A percentile compares a stretch with the other conserved stretches of the same genome.
Conservation (phyloP, 306 rosid species). For the Quercus alba region DNA sequence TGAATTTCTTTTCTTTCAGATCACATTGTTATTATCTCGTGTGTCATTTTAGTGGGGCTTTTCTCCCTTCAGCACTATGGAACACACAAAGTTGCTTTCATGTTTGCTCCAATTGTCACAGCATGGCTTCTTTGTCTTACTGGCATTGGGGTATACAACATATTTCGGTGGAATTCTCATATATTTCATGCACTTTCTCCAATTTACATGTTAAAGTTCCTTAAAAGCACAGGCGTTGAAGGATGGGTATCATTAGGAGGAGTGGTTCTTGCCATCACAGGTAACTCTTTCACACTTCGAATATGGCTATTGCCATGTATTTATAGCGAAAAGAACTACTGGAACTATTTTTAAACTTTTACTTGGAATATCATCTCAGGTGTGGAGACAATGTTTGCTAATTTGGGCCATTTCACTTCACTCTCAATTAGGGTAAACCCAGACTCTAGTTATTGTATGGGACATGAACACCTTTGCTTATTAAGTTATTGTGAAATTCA, state of each 20-base stretch:
- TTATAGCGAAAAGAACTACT: conserved; percentile 17
- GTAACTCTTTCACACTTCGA: conserved; percentile 32
- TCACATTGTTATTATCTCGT: conserved; percentile 53
- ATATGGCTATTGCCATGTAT: conserved; percentile 18
- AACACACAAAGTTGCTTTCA: conserved; percentile 68
- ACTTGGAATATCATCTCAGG: conserved; percentile 49
- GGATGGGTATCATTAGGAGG: conserved; percentile 74
- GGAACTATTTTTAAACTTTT: conserved; percentile 25
- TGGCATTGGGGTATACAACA: conserved; percentile 60
- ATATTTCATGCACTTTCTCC: conserved; percentile 62
- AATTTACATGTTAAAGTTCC: conserved; percentile 55
- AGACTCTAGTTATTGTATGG: not conserved
- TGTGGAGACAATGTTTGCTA: conserved; percentile 87
- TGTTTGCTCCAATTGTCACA: conserved; percentile 69
- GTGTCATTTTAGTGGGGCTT: conserved; percentile 64
- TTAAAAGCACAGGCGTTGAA: conserved; percentile 43
- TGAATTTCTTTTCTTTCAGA: conserved; percentile 43
- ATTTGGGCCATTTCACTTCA: conserved; percentile 80
- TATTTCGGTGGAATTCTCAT: conserved; percentile 58
- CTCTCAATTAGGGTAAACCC: conserved; percentile 72
- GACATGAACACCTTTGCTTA: not conserved
- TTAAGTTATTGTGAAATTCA: not conserved
- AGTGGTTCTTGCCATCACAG: conserved; percentile 67
- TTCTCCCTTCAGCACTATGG: conserved; percentile 81
- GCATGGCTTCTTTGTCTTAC: conserved; percentile 66